Conservation (phyloP, 169 alveolate species). For the Plasmodium falciparum region DNA sequence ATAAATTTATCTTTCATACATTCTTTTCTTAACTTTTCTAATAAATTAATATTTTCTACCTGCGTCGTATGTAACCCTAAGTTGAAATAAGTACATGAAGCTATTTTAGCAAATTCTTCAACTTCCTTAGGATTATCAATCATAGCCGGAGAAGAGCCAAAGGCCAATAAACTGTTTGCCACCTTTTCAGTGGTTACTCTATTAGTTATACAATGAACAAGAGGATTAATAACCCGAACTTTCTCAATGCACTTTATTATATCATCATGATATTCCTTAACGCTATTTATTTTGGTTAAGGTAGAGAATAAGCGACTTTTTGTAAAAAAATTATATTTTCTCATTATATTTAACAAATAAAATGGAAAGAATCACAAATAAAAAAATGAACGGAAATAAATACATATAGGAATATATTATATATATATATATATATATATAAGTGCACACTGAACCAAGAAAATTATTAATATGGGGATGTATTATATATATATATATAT, state of each 20-base stretch:
- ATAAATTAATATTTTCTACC: conserved; percentile 36
- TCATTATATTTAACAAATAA: conserved; percentile 13
- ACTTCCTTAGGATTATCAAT: conserved; percentile 75
- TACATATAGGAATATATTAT: neutral
- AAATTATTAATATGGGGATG: too few species aligned
- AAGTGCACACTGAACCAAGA: too few species aligned
- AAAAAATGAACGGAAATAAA: neutral
- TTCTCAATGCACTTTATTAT: conserved; percentile 62
- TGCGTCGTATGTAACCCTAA: conserved; percentile 58
- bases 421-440: too few species aligned
- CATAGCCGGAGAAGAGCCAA: conserved; percentile 74
- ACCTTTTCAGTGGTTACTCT: conserved; percentile 74
- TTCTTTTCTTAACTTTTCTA: conserved; percentile 53
- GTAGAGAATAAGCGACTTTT: conserved; percentile 27
- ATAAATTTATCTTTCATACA: conserved; percentile 26
- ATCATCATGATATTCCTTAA: conserved; percentile 54
- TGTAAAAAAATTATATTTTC: conserved; percentile 1
- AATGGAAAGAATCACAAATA: neutral
- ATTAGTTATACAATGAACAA: conserved; percentile 65
- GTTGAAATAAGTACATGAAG: conserved; percentile 55
- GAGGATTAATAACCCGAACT: conserved; percentile 27
- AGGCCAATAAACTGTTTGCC: conserved; percentile 68
- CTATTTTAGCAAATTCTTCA: conserved; percentile 38
- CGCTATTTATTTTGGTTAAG: conserved; percentile 25
- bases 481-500: too few species aligned